Conservation (phyloP, 2,329 filamentous ascomycete genomes). For the Fusarium sp. region DNA sequence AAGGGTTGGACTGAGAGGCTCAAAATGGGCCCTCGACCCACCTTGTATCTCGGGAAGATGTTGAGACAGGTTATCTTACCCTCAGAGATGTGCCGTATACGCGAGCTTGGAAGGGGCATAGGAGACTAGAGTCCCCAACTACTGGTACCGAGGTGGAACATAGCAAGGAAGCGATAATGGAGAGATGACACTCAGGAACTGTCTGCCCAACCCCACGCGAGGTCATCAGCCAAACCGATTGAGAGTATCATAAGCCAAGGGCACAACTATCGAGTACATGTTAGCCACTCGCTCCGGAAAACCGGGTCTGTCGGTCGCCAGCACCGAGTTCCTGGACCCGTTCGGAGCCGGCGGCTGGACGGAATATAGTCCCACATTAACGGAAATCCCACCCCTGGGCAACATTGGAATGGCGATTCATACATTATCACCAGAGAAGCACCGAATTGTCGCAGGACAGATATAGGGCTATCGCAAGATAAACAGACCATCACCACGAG, state of each 20-base stretch:
- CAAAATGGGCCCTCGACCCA: constrained; percentile 15
- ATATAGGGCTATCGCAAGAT: not conserved
- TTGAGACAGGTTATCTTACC: constrained; percentile 1
- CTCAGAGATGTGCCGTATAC: not conserved
- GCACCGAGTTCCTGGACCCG: not conserved
- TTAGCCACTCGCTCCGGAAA: not conserved
- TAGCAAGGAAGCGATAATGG: not conserved
- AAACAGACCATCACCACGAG: not conserved
- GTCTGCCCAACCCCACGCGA: not conserved
- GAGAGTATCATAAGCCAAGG: not conserved
- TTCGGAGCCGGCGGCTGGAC: not conserved
- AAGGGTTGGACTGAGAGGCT: constrained; percentile 1
- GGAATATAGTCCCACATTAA: constrained; percentile 2
- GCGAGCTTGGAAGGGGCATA: not conserved
- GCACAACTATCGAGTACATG: not conserved
- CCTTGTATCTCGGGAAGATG: constrained; percentile 3
- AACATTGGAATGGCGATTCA: constrained; percentile 29
- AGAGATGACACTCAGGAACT: not conserved
- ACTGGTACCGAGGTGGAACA: not conserved
- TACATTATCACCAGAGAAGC: constrained; percentile 15
- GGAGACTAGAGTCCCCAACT: not conserved
- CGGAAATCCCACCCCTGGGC: not conserved
- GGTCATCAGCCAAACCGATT: not conserved
- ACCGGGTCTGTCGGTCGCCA: not conserved
- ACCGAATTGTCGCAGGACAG: not conserved